Evolutionary conservation across 345 rosid species (phyloP).

Genomic region (Melastoma malabathricum): DNA sequence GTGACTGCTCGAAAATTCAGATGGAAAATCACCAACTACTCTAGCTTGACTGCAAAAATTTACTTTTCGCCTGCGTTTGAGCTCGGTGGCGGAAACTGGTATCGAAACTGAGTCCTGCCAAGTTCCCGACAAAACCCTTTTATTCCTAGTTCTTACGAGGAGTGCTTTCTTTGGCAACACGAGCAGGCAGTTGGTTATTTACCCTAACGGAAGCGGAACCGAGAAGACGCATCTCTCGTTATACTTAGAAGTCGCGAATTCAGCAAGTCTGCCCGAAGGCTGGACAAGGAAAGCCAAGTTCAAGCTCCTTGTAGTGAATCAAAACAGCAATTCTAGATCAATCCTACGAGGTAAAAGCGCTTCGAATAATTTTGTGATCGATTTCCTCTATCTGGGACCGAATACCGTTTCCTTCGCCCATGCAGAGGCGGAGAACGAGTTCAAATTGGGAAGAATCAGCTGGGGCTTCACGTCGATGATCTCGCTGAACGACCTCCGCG

Average conservation of each 20-base stretch:
- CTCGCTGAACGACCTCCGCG: conserved; percentile 1
- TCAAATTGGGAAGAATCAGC: conserved; percentile 1
- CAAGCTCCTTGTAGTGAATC: conserved; percentile 14
- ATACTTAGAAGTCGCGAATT: conserved; percentile 13
- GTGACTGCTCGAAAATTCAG: conserved; percentile 12
- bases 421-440: conserved; percentile 6
- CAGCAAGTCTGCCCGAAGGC: conserved; percentile 12
- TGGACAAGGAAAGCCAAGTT: conserved; percentile 17
- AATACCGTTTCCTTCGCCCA: background rate
- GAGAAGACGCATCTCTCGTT: conserved; percentile 9
- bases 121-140: too few relatives aligned
- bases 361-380: too few relatives aligned
- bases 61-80: conserved; percentile 13
- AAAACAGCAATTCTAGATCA: background rate
- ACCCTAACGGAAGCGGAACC: conserved; percentile 15
- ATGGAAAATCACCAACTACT: conserved; percentile 16
- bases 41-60: conserved; percentile 6
- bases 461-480: conserved; percentile 9
- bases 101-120: background rate
- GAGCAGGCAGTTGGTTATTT: conserved; percentile 8
- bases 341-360: too few relatives aligned
- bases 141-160: too few relatives aligned
- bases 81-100: conserved; percentile 12
- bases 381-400: background rate
- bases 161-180: too few relatives aligned